Evolutionary conservation across 1,284 basidiomycete genomes (phyloP), one percentile per base, ranked within the genome.

Genomic region (Pseudozyma tsukubaensis): DNA sequence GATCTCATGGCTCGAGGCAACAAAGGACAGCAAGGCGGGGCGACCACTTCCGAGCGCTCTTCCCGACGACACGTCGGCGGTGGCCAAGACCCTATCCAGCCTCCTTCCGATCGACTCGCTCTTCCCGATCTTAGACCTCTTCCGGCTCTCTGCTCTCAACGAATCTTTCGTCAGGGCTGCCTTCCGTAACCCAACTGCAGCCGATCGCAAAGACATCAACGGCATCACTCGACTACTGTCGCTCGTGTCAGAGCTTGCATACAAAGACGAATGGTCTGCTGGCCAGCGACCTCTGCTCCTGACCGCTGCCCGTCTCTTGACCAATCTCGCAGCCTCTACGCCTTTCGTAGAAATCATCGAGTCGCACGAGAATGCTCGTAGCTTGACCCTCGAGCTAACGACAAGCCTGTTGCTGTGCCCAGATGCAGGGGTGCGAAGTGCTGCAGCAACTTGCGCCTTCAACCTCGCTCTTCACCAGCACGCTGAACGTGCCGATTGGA

Each of bases 71-170:
- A 54, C 63, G 9, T 19, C 45, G 5, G 39, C 40, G 2, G 48
- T 44, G 9, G 45, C 49, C 21, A 54, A 59, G 52, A 55, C 44
- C 11, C 48, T 72, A 11, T n/a, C 51, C 7, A 52, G 29, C 0
- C 39, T 52, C 0, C 88, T 94, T 0, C 87, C 89, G 1, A 73
- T 88, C 0, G 87, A 88, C 12, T 87, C 90, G 47, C 86, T 93
- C 11, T 95, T 94, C 86, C 93, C 94, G 0, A 82, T 94, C 1
- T 88, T 91, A 10, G 94, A 95, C 80, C 87, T 94, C 63, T 94
- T 92, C 92, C 88, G 93, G 1, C 87, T 95, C 0, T 91, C 90
- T 0, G 83, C 92, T 9, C 87, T 94, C 32, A 89, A 93, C 81
- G 86, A 88, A 0, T n/a, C 50, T 3, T 68, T 65, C n/a, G 59